Base-by-base conservation (phyloP, 2,329 filamentous ascomycete genomes). In the Paecilomyces dactylethromorphus region DNA sequence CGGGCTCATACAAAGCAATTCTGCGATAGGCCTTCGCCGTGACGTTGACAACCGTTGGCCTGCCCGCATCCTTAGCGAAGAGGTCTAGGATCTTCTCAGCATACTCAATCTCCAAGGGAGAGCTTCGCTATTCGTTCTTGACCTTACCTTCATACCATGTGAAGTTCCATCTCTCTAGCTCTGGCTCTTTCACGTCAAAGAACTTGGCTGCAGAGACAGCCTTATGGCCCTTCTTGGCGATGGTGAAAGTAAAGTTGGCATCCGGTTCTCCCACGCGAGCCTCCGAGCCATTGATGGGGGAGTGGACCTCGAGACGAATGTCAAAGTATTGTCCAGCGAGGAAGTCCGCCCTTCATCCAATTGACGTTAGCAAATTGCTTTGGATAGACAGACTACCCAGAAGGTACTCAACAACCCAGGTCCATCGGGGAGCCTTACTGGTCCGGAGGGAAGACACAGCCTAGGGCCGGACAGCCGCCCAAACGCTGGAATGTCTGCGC, bases 271-370 rank as follows among this genome's bases (percentile, higher is more conserved):
- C 87, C 64, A 86, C 84, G 61, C 85, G 89, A n/a, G 87, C 87
- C 74, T 94, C 89, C 39, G 88, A 89, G 64, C 91, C 90, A 73
- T 94, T 94, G 69, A 87, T 81, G 5, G 90, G 90, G 10, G 89
- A 89, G 70, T 93, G 90, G 31, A 94, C 84, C 73, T 94, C 90
- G 60, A 93, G 83, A 60, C 90, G 87, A 62, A 95, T 87, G 71
- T 94, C 91, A 69, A 94, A 94, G 72, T 84, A 87, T 76, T 94
- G 90, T 12, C 90, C 90, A 4, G 90, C 87, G 1, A 95, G 82
- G 76, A 94, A 94, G 68, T 94, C 90, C 63, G 88, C 86, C 77
- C 81, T 83, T 60, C 26, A 53, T 26, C 24, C 24, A 26, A 26
- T 26, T 26, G 24, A 26, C 5, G 24, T 26, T 26, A 26, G 24